Base-by-base conservation (phyloP, 208 protist species). In the Wallacemonas sp. region DNA sequence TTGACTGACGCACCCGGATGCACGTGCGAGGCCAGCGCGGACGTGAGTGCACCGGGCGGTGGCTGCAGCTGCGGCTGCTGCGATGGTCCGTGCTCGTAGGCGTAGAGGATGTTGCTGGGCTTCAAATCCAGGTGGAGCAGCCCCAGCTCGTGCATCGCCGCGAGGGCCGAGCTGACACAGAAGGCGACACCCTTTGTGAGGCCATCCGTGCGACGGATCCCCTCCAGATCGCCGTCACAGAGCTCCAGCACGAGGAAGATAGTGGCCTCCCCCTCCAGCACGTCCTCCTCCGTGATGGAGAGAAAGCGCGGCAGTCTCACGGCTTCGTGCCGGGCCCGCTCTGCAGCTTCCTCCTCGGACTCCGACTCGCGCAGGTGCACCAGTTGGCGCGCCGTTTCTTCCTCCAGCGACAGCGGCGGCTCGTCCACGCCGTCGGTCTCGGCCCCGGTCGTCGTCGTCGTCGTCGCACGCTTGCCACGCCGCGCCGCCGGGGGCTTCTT, bases 161-260 rank as follows among this genome's bases (percentile, higher is more conserved):
- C 75, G 16, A 95, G 79, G 8, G 87, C 86, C n/a, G 81, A 74
- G 66, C 80, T 87, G 6, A 95, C 85, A 72, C 79, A 93, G 76
- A 85, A 90, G 30, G 78, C 90, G 47, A 90, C 82, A 29, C 82
- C 82, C 71, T 83, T 88, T 17, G 75, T 65, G 11, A 88, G 62
- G 3, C 68, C 72, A 27, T 85, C 78, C 41, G 73, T 80, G 58
- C 74, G 81, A 9, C 75, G 62, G 43, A 93, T 80, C 39, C 60
- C 71, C 65, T 92, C 90, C n/a, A 95, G 47, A 46, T 95, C 90
- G 27, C 90, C 90, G 70, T 92, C 87, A 72, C 90, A 95, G 23
- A 92, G 67, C 74, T 95, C 87, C 55, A 77, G 86, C 54, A 95
- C 87, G 3, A 95, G 75, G 61, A 92, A 91, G 0, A 77, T 61